Evolutionary conservation across 164 flowering plant species (phyloP), one percentile per base, ranked within the genome.

Genomic region (Berberis vulgaris): DNA sequence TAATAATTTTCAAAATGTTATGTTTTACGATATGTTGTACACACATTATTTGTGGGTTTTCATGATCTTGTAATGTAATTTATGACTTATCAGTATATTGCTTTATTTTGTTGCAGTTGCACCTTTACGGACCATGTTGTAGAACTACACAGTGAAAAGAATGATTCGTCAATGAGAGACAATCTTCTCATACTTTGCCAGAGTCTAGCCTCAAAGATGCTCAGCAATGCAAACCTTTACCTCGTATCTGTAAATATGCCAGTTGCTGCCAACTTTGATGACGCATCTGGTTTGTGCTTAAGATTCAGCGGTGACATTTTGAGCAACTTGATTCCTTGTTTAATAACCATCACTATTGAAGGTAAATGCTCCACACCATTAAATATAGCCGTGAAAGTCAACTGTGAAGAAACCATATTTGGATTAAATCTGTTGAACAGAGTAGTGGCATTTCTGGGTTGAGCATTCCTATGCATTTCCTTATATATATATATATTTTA

Each of bases 391-490:
- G 79, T 80, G 39, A 90, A 90, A 80, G 81, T 88, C 65, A 90
- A 94, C 73, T 94, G 96, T 45, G 93, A 90, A 75, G 97, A 94
- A 69, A 90, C 97, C 44, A 88, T 90, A 53, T 90, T 94, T 71
- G 97, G 96, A 60, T 75, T 90, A 69, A 94, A 90, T 77, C 77
- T 90, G 63, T 79, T 94, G 78, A 94, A 90, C 76, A 81, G 87
- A 74, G 64, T 90, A 49, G 92, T 83, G 13, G 67, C 84, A 72
- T 73, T 82, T 83, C 80, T 78, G 76, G 63, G 80, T 69, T 67
- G 88, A 86, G 68, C 26, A 4, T 12, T 74, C 84, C 45, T 47
- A 2, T 6, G 9, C 7, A 6, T 47, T 4, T 47, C 2, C 50
- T 47, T 47, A 6, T 3, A 11, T 6, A 47, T 52, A 10, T 10